Evolutionary conservation across 1,284 basidiomycete genomes (phyloP).

Genomic region (Sphagnurus paluster): DNA sequence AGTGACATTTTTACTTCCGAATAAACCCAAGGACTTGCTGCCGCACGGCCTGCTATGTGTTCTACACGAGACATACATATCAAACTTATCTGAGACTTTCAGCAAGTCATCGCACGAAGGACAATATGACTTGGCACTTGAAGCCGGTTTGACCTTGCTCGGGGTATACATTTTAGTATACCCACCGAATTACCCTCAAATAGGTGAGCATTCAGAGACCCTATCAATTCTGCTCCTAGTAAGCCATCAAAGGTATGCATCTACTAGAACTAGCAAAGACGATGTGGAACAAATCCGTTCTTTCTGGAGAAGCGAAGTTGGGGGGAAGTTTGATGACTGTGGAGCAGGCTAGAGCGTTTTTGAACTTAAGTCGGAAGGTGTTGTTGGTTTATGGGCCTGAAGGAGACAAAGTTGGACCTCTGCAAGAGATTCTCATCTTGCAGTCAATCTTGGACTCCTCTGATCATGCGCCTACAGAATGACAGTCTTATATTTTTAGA

Average conservation of each 20-base stretch:
- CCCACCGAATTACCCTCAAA: constrained; percentile 72
- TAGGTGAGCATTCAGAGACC: too few relatives aligned
- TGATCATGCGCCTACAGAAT: too few relatives aligned
- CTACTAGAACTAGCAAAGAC: constrained; percentile 74
- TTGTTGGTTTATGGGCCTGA: constrained; percentile 52
- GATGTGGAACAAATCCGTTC: constrained; percentile 61
- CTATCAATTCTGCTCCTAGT: constrained; percentile 11
- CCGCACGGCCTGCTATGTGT: constrained; percentile 41
- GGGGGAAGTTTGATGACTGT: constrained; percentile 20
- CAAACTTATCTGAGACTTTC: constrained; percentile 60
- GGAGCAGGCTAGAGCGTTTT: constrained; percentile 32
- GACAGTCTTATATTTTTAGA: not conserved
- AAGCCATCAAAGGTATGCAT: constrained; percentile 53
- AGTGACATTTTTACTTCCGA: constrained; percentile 25
- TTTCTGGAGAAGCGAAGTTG: constrained; percentile 22
- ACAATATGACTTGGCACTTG: constrained; percentile 50
- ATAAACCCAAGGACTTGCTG: constrained; percentile 32
- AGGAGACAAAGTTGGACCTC: constrained; percentile 61
- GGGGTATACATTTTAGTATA: constrained; percentile 69
- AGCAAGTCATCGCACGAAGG: constrained; percentile 67
- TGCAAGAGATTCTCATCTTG: constrained; percentile 51
- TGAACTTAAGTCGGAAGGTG: constrained; percentile 42
- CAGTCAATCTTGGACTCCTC: constrained; percentile 28
- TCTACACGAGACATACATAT: constrained; percentile 60
- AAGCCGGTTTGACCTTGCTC: constrained; percentile 54